These are phyloP conservation scores for Abrus precatorius DNA, from an alignment of 306 rosid genomes.

Conservation along the genomic window DNA sequence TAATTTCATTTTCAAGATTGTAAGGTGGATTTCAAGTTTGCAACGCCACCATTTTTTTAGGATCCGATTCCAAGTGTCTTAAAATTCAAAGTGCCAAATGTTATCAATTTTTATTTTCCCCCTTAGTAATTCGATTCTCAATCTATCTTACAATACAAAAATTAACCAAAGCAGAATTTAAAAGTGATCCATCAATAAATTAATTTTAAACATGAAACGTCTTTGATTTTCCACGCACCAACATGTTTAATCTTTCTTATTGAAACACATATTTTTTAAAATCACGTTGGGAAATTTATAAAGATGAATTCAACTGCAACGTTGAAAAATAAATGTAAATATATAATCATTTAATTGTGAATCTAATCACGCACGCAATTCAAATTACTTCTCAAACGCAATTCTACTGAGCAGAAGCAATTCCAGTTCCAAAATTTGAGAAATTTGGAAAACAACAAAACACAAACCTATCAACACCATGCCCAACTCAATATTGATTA, in stretches of 20 bases:
- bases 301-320: too few species aligned
- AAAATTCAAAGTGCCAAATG: not conserved
- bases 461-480: not conserved
- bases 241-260: too few species aligned
- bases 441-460: not conserved
- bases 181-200: not conserved
- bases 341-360: too few species aligned
- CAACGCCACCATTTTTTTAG: not conserved
- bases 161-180: not conserved
- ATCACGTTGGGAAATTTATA: too few species aligned
- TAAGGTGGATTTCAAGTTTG: slow-evolving; percentile 2
- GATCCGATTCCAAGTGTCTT: not conserved
- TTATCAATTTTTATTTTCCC: not conserved
- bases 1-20: not conserved
- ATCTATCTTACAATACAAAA: not conserved
- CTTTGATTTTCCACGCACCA: too few species aligned
- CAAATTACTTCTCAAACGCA: not conserved
- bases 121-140: not conserved
- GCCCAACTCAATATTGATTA: slow-evolving; percentile 10
- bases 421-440: slow-evolving; percentile 2
- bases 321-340: too few species aligned
- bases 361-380: too few species aligned
- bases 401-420: not conserved
- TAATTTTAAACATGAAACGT: not conserved
- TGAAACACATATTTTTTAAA: too few species aligned